Evolutionary conservation across 2,329 filamentous ascomycete species (phyloP).

Genomic region (Talaromyces piceae): DNA sequence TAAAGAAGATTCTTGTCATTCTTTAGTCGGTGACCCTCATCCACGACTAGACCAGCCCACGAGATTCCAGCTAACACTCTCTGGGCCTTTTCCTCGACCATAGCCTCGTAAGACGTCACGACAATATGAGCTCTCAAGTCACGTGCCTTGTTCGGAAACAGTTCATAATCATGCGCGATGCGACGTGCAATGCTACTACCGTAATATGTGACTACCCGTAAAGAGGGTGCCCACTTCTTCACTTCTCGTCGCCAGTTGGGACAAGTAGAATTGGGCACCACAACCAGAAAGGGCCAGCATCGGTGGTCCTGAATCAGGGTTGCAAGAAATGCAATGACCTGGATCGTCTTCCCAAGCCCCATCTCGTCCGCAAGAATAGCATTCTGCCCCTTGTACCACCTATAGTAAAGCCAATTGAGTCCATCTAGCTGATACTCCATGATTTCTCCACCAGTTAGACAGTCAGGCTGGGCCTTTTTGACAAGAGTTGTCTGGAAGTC

Average conservation of each 20-base stretch:
- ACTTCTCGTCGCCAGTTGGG: slow-evolving; percentile 97
- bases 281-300: slow-evolving; percentile 87
- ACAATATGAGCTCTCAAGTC: slow-evolving; percentile 84
- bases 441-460: slow-evolving; percentile 67
- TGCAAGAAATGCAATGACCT: slow-evolving; percentile 76
- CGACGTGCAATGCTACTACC: slow-evolving; percentile 68
- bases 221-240: slow-evolving; percentile 79
- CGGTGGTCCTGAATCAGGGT: slow-evolving; percentile 61
- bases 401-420: slow-evolving; percentile 89
- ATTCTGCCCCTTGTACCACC: slow-evolving; percentile 75
- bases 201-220: slow-evolving; percentile 89
- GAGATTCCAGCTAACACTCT: slow-evolving; percentile 61
- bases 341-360: slow-evolving; percentile 95
- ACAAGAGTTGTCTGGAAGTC: slow-evolving; percentile 62
- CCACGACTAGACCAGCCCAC: slow-evolving; percentile 85
- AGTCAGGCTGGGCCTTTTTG: slow-evolving; percentile 63
- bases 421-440: slow-evolving; percentile 94
- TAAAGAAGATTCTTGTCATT: slow-evolving; percentile 85
- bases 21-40: slow-evolving; percentile 92
- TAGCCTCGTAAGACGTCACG: slow-evolving; percentile 89
- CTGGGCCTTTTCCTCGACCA: slow-evolving; percentile 62
- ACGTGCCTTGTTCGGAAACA: slow-evolving; percentile 59
- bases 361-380: slow-evolving; percentile 95
- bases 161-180: slow-evolving; percentile 72
- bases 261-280: slow-evolving; percentile 91